Base-by-base conservation (phyloP, 2,329 filamentous ascomycete species). In the Pseudofabraea citricarpa region DNA sequence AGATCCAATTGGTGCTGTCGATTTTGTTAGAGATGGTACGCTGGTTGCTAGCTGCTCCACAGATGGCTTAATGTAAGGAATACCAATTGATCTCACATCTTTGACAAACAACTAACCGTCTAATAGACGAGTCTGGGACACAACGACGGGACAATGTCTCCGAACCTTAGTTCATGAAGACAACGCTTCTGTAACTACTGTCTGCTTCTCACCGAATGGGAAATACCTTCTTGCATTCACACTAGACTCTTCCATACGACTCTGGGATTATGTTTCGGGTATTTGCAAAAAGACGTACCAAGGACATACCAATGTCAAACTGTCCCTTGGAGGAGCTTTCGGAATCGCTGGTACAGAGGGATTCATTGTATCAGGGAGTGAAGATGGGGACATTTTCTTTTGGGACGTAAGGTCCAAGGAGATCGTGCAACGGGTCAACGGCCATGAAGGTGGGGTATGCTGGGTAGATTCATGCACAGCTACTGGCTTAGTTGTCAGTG, bases 251-350 rank as follows among this genome's bases (percentile, higher is more conserved):
- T 91, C 87, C 60, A 78, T 98, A 36, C 82, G 93, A 2, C 71
- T 98, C 18, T 98, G 93, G 93, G 87, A 96, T 64, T 98, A 97
- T 61, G 85, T 95, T 7, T 81, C 89, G 27, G 91, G 91, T 6
- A 81, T 83, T 21, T 93, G 93, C 55, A 85, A 95, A 58, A 98
- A 98, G 73, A 98, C 93, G 12, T 98, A 97, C 65, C 90, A 96
- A 62, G 93, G 93, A 0, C 93, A 97, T 59, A 69, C 72, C 43
- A 98, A 98, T 63, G 74, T 80, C 43, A 83, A 83, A 48, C 97
- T 86, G 65, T 91, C 88, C 52, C 74, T 97, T n/a, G 80, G 80
- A 3, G 88, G 90, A 4, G 84, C 84, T 31, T 96, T 97, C 59
- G 90, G 88, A 10, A 74, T 79, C 1, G 83, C 85, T 50, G 70